Evolutionary conservation across 345 rosid genomes (phyloP).

Genomic region (Populus davidiana): DNA sequence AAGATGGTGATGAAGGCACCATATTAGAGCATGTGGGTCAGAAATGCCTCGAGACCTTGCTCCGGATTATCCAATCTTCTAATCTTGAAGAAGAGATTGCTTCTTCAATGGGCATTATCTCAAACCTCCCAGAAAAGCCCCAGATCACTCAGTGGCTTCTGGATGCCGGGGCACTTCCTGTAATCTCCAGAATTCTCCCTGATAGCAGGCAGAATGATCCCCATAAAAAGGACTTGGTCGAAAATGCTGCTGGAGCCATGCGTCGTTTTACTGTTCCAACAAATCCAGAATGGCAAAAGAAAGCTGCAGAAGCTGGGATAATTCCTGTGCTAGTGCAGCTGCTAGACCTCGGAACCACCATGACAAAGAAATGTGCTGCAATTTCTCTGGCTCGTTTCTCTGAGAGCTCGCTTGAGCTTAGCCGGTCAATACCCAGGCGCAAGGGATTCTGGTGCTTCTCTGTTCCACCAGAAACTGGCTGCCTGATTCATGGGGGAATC

Average conservation of each 20-base stretch:
- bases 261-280: slow-evolving; percentile 46
- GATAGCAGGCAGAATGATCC: slow-evolving; percentile 33
- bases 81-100: slow-evolving; percentile 41
- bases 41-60: slow-evolving; percentile 43
- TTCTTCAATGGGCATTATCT: slow-evolving; percentile 51
- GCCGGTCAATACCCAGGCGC: slow-evolving; percentile 30
- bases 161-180: slow-evolving; percentile 40
- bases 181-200: slow-evolving; percentile 22
- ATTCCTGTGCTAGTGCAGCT: slow-evolving; percentile 51
- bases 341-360: slow-evolving; percentile 42
- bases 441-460: slow-evolving; percentile 51
- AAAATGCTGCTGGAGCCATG: slow-evolving; percentile 53
- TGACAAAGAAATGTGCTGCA: slow-evolving; percentile 49
- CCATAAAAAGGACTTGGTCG: slow-evolving; percentile 31
- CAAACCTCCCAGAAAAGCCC: slow-evolving; percentile 51
- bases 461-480: slow-evolving; percentile 39
- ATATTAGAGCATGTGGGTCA: slow-evolving; percentile 46
- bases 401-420: slow-evolving; percentile 39
- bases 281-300: slow-evolving; percentile 49
- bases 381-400: slow-evolving; percentile 50
- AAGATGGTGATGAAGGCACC: slow-evolving; percentile 45
- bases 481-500: slow-evolving; percentile 53
- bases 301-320: slow-evolving; percentile 48
- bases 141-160: slow-evolving; percentile 53
- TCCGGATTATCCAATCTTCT: slow-evolving; percentile 45